Evolutionary conservation across 2,329 filamentous ascomycete species (phyloP), one percentile per base, ranked within the genome.

Genomic region (Fusarium sp.): DNA sequence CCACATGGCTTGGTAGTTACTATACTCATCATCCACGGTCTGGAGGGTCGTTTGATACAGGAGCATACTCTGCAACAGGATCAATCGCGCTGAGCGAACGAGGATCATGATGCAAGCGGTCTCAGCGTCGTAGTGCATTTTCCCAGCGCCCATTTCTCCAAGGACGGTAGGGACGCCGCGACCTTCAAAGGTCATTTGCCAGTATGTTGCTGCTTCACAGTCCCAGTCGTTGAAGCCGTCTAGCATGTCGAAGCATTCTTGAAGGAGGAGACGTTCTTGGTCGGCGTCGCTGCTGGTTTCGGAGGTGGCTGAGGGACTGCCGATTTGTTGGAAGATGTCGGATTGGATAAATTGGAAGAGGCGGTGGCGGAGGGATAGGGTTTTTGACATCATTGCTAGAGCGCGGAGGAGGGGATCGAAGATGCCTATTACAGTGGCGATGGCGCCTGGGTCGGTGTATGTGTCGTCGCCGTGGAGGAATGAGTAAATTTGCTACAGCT

Each of bases 31-130:
- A 2, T 46, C 34, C 3, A 42, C 31, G 2, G 53, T 54, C 21
- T 68, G 64, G 21, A 73, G 51, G 25, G 50, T 66, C 5, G 50
- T 56, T 14, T 74, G 71, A 45, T 77, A 76, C 7, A 74, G 48
- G 10, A 79, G 68, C 61, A 79, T 71, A 30, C 69, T 76, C 43
- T 76, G 54, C 10, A 79, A 48, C 1, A 79, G 44, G 2, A 79
- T 78, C 4, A 79, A 69, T 2, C 77, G 73, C 8, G 75, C 74
- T 1, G 77, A 77, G 8, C 77, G 72, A 5, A 79, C 59, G 12
- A 79, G 54, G 23, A 79, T 75, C 34, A 79, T 75, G 28, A 71
- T 78, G 54, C 77, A 79, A 0, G 77, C 77, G 11, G 77, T 79
- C 48, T 78, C 76, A 4, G 71, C 64, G 43, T 79, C 77, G 56